Percentiles rank a stretch among this genome's conserved stretches.
These are phyloP conservation scores for Lachnellula subtilissima DNA, from an alignment of 2,329 filamentous ascomycete genomes.

Conservation along the genomic window DNA sequence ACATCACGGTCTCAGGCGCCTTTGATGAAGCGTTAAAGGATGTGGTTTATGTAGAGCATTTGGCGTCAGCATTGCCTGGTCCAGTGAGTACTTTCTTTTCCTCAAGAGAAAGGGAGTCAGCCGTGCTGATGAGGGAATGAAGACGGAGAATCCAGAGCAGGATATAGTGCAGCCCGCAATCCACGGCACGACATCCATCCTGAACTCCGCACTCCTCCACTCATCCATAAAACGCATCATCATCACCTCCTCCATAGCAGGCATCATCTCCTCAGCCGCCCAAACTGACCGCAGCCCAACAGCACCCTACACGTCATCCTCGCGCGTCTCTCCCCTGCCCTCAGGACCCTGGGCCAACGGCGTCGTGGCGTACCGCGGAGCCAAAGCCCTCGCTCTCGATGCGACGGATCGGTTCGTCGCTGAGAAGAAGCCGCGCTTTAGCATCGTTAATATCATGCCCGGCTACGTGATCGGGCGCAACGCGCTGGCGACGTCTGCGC, in stretches of 20 bases:
- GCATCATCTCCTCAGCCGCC: slow-evolving; percentile 8
- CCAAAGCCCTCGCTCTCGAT: slow-evolving; percentile 25
- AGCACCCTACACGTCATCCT: not conserved
- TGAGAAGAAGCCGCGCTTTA: slow-evolving; percentile 13
- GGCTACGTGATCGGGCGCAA: slow-evolving; percentile 13
- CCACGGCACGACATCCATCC: slow-evolving; percentile 7
- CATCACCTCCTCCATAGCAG: slow-evolving; percentile 16
- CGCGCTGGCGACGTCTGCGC: slow-evolving; percentile 1
- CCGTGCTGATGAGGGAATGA: not conserved
- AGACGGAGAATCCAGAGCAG: slow-evolving; percentile 6
- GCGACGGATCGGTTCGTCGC: slow-evolving; percentile 22
- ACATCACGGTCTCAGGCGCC: slow-evolving; percentile 9
- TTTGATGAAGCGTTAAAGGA: slow-evolving; percentile 8
- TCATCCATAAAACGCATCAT: slow-evolving; percentile 8
- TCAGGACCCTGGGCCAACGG: slow-evolving; percentile 7
- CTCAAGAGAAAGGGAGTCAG: not conserved
- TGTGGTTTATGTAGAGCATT: slow-evolving; percentile 9
- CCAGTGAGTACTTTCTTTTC: not conserved
- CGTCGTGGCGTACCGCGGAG: slow-evolving; percentile 27
- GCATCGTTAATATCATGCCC: slow-evolving; percentile 14
- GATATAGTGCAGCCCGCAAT: slow-evolving; percentile 14
- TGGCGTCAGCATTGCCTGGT: slow-evolving; percentile 7
- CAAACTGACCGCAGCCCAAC: not conserved
- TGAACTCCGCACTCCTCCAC: slow-evolving; percentile 8
- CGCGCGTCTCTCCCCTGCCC: slow-evolving; percentile 3